A percentile compares a stretch with the other conserved stretches of the same genome.
Evolutionary conservation across 768 basidiomycete genomes (phyloP).

Genomic region (Gymnopilus junonius): DNA sequence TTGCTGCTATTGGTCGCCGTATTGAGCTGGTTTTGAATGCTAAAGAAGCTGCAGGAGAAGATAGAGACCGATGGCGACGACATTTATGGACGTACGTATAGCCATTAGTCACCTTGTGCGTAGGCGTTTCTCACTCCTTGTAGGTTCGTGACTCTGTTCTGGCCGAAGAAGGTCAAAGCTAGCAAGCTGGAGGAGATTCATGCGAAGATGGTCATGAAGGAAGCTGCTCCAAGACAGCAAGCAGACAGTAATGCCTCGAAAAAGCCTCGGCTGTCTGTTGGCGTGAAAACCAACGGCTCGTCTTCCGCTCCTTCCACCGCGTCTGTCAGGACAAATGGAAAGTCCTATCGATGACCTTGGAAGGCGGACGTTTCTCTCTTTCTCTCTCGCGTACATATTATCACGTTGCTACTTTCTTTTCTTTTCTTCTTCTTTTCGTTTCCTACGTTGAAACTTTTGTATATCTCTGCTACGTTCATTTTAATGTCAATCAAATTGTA

Average conservation of each 20-base stretch:
- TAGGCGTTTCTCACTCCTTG: conserved; percentile 9
- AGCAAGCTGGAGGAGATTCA: conserved; percentile 94
- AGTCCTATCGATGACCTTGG: conserved; percentile 56
- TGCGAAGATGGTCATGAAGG: conserved; percentile 94
- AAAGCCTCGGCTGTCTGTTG: conserved; percentile 60
- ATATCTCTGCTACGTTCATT: conserved; percentile 24
- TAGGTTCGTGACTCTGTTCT: conserved; percentile 94
- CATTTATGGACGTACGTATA: conserved; percentile 94
- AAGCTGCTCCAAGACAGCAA: conserved; percentile 65
- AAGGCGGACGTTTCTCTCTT: conserved; percentile 11
- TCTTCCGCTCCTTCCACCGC: conserved; percentile 45
- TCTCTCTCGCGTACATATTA: conserved; percentile 3
- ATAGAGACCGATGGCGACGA: conserved; percentile 85
- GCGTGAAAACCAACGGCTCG: conserved; percentile 58
- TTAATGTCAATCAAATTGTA: conserved; percentile 26
- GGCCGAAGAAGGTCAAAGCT: conserved; percentile 97
- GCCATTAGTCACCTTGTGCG: neutral
- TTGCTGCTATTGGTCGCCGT: conserved; percentile 90
- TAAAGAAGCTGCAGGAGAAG: conserved; percentile 81
- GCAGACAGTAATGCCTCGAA: conserved; percentile 54
- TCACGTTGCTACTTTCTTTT: conserved; percentile 24
- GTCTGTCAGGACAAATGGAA: conserved; percentile 61
- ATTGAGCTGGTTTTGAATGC: conserved; percentile 83
- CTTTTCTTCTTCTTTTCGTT: conserved; percentile 26
- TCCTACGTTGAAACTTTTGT: conserved; percentile 27